These are phyloP conservation scores for Bauhinia variegata DNA, from an alignment of 306 rosid genomes.

Conservation along the genomic window DNA sequence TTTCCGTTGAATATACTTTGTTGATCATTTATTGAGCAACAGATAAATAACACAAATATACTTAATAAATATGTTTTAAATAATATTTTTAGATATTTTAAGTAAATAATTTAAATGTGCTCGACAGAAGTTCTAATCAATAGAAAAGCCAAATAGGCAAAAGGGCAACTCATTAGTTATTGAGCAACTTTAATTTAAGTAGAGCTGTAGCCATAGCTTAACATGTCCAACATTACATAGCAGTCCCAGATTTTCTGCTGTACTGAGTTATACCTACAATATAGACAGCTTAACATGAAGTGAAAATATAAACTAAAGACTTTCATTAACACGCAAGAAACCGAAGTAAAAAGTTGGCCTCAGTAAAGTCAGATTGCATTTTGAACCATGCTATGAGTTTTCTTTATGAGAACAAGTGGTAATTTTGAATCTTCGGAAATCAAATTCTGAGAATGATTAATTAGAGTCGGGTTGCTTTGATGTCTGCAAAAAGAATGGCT, in stretches of 20 bases:
- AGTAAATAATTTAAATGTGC: too few species aligned
- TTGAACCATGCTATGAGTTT: background rate
- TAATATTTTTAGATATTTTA: too few species aligned
- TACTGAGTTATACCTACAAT: background rate
- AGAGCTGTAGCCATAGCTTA: background rate
- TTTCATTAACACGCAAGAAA: too few species aligned
- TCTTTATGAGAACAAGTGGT: background rate
- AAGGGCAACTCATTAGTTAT: too few species aligned
- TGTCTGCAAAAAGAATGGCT: constrained; percentile 44
- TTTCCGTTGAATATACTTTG: too few species aligned
- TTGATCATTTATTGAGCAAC: too few species aligned
- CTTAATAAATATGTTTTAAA: too few species aligned
- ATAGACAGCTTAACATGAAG: background rate
- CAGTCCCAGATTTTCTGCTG: background rate
- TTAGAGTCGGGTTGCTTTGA: too few species aligned
- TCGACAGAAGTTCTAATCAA: too few species aligned
- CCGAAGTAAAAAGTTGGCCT: background rate
- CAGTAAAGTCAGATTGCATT: background rate
- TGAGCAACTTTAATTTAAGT: too few species aligned
- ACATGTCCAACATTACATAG: background rate
- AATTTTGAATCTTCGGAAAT: constrained; percentile 28
- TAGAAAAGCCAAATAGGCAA: too few species aligned
- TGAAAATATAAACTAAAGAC: background rate
- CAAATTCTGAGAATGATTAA: constrained; percentile 24
- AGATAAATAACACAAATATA: too few species aligned